Evolutionary conservation across 2,329 filamentous ascomycete species (phyloP).

Genomic region (Sarocladium oryzae): DNA sequence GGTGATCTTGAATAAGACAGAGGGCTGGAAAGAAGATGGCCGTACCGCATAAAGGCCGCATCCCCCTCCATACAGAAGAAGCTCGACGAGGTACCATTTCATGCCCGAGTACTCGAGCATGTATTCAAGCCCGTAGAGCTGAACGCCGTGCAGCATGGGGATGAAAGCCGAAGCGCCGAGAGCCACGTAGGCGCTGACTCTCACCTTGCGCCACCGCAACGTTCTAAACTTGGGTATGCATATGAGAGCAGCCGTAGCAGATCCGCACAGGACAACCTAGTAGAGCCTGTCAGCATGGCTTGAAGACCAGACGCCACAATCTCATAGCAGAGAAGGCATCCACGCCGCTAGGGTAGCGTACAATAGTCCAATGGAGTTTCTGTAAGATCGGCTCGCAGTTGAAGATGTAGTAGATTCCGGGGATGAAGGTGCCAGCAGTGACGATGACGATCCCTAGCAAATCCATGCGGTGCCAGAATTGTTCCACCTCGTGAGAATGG

Average conservation of each 20-base stretch:
- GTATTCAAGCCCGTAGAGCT: conserved; percentile 13
- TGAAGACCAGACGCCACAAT: background rate
- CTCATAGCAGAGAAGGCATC: background rate
- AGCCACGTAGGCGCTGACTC: conserved; percentile 10
- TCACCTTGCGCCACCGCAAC: conserved; percentile 14
- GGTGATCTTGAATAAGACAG: background rate
- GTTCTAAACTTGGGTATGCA: conserved; percentile 12
- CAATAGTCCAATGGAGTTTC: conserved; percentile 15
- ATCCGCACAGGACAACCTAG: conserved; percentile 12
- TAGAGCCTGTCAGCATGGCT: conserved; percentile 10
- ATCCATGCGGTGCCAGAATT: conserved; percentile 16
- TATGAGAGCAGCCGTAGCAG: conserved; percentile 11
- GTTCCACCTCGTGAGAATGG: conserved; percentile 15
- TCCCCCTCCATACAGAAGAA: conserved; percentile 34
- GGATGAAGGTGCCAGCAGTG: conserved; percentile 14
- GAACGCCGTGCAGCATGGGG: conserved; percentile 14
- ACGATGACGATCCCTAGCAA: conserved; percentile 15
- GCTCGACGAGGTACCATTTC: conserved; percentile 15
- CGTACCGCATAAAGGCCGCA: conserved; percentile 72
- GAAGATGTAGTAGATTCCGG: conserved; percentile 16
- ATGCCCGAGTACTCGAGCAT: conserved; percentile 14
- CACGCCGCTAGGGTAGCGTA: background rate
- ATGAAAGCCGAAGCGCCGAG: conserved; percentile 13
- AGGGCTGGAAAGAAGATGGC: conserved; percentile 9
- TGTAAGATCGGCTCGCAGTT: conserved; percentile 13